These are phyloP conservation scores for Myriosclerotinia scirpicola DNA, from an alignment of 2,329 filamentous ascomycete species.

Conservation along the genomic window DNA sequence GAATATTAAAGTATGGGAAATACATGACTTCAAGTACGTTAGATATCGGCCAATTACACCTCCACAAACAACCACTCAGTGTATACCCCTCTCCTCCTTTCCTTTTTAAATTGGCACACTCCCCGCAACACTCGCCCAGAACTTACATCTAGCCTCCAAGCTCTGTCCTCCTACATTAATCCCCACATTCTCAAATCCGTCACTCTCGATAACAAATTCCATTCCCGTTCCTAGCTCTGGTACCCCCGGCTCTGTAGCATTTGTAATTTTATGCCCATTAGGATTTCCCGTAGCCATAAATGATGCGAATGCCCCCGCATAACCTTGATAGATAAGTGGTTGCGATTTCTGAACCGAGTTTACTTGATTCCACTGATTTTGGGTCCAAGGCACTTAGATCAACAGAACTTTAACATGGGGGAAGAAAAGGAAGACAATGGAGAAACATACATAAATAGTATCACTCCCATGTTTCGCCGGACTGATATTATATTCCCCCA, in stretches of 20 bases:
- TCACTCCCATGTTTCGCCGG: conserved; percentile 61
- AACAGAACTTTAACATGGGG: background rate
- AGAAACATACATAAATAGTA: conserved; percentile 51
- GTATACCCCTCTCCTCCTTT: too few species aligned
- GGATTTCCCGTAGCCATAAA: conserved; percentile 61
- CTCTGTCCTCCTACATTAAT: conserved; percentile 35
- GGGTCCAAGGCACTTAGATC: background rate
- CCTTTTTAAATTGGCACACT: conserved; percentile 47
- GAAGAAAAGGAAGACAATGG: background rate
- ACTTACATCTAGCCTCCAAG: conserved; percentile 50
- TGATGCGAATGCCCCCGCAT: conserved; percentile 57
- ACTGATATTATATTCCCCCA: conserved; percentile 59
- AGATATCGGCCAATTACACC: too few species aligned
- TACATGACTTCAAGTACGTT: too few species aligned
- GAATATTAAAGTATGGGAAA: too few species aligned
- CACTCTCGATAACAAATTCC: conserved; percentile 53
- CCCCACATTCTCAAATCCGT: conserved; percentile 46
- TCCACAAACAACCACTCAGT: too few species aligned
- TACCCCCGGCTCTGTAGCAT: conserved; percentile 45
- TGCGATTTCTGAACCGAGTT: conserved; percentile 53
- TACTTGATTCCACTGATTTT: conserved; percentile 54
- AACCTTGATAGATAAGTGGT: conserved; percentile 55
- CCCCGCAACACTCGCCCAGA: conserved; percentile 51
- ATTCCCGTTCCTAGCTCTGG: conserved; percentile 43
- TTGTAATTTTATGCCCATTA: conserved; percentile 56